Conservation (phyloP, 2,329 filamentous ascomycete species). For the Dactylellina leptospora region DNA sequence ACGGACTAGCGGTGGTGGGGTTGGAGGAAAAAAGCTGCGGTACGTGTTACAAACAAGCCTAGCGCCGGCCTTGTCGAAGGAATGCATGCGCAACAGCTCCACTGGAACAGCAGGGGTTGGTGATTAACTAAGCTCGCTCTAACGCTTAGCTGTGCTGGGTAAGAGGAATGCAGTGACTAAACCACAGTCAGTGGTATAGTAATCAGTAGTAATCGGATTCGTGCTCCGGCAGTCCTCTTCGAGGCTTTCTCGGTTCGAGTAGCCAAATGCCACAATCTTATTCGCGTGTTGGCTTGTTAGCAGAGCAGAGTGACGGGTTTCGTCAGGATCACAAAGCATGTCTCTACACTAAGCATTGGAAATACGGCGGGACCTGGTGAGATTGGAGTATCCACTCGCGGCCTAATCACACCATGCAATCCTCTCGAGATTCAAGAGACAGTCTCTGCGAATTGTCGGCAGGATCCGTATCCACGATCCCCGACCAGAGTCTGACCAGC, state of each 20-base stretch:
- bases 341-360: constrained; percentile 54
- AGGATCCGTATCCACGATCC: too few species aligned
- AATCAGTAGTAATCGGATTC: constrained; percentile 43
- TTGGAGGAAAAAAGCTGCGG: too few species aligned
- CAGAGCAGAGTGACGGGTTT: background rate
- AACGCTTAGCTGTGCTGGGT: background rate
- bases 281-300: background rate
- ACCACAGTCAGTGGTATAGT: constrained; percentile 51
- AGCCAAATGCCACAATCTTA: constrained; percentile 13
- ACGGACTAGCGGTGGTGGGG: constrained; percentile 14
- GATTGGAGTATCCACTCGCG: too few species aligned
- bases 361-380: constrained; percentile 23
- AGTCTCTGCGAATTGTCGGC: too few species aligned
- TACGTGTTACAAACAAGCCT: constrained; percentile 1
- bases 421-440: too few species aligned
- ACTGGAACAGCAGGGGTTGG: constrained; percentile 19
- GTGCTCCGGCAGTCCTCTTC: background rate
- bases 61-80: constrained; percentile 23
- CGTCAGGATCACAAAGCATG: background rate
- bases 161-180: constrained; percentile 33
- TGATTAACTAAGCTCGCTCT: constrained; percentile 37
- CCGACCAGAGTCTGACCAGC: too few species aligned
- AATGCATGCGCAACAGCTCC: background rate
- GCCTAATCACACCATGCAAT: too few species aligned
- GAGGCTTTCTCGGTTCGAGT: constrained; percentile 10